phyloP scores from a whole-genome alignment of 495 filamentous ascomycete genomes.

The Hypoxylon intermedium region DNA sequence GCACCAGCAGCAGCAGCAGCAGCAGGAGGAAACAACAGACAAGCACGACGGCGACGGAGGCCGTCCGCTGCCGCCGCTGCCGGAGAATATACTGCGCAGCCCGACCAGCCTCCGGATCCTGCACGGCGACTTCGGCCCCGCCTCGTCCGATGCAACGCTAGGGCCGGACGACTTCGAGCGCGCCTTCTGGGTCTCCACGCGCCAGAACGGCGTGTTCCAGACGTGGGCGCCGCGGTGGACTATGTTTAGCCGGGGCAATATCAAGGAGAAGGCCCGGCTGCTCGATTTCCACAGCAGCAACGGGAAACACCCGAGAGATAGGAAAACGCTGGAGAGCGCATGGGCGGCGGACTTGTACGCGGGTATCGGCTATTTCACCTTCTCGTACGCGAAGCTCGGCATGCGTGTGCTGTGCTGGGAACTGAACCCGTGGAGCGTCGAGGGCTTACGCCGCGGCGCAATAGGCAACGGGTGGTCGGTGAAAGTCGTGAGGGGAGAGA shows the following conservation, averaged over 20 bases:
- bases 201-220: constrained; percentile 82
- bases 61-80: too few relatives aligned
- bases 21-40: too few relatives aligned
- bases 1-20: too few relatives aligned
- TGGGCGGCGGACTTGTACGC: constrained; percentile 85
- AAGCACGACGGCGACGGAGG: not conserved
- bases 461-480: constrained; percentile 69
- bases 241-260: constrained; percentile 90
- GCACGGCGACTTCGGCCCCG: constrained; percentile 71
- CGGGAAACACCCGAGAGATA: not conserved
- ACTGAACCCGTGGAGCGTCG: constrained; percentile 85
- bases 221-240: constrained; percentile 86
- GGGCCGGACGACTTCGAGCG: constrained; percentile 57
- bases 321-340: not conserved
- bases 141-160: constrained; percentile 6
- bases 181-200: constrained; percentile 77
- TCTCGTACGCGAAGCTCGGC: constrained; percentile 77
- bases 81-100: constrained; percentile 70
- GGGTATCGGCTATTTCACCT: constrained; percentile 92
- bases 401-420: constrained; percentile 85
- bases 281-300: constrained; percentile 55
- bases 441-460: constrained; percentile 77
- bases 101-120: constrained; percentile 68
- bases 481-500: constrained; percentile 53
- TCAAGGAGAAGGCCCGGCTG: constrained; percentile 85